Base-by-base conservation (phyloP, 768 basidiomycete genomes). In the Panaeolus cyanescens region DNA sequence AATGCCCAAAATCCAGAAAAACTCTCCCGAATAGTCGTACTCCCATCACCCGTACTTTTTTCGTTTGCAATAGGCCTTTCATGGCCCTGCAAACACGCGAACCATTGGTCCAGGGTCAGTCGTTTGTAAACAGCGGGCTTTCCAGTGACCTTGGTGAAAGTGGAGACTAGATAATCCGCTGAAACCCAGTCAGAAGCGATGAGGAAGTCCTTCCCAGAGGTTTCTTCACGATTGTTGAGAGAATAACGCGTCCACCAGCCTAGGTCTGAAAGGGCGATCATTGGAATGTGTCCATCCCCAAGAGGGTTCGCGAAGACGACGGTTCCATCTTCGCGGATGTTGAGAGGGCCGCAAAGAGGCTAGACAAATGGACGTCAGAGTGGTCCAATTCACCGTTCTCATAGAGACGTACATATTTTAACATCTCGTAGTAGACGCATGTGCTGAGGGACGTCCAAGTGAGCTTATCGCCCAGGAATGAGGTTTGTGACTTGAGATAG, bases 1-100 rank as follows among this genome's bases (percentile, higher is more conserved):
- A 75, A 58, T 12, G 71, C 71, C 79, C 78, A 84, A 68, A 76
- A 82, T 3, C 72, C 75, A 28, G 70, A 69, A 66, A 82, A 83
- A 65, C 79, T 82, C 69, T 80, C 67, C 37, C 67, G 66, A 17
- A 72, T 68, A 9, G 72, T 77, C 22, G 72, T 76, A 32, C 71
- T 70, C 4, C 71, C 73, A 53, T 74, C 71, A n/a, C 70, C 69
- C 4, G 59, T 65, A 36, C 59, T 33, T 31, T 70, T 72, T 54
- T 71, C 69, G n/a, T 68, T 70, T 36, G 74, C 76, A 32, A 77
- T 65, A 5, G 72, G 72, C n/a, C 65, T 59, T 30, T 77, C 68
- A 15, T 68, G 68, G 20, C 69, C 68, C 22, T 59, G 64, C 32
- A 76, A 67, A 53, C 71, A 71, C 5, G 42, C 61, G 54, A 73